phyloP scores from a whole-genome alignment of 306 rosid species.

The Quercus dentata region DNA sequence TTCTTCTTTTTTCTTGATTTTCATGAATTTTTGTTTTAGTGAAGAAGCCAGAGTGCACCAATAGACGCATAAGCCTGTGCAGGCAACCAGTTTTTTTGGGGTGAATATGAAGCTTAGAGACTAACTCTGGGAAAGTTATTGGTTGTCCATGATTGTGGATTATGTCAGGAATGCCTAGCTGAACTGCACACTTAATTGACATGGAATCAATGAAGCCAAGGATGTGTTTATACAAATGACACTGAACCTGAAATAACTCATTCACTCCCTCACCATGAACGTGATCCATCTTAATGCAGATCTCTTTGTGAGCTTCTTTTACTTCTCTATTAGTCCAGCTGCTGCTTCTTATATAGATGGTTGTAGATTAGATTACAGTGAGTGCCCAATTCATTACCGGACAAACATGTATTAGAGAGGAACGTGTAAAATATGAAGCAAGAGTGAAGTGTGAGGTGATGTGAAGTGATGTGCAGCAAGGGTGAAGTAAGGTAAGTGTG shows the following conservation, averaged over 20 bases:
- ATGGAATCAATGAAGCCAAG: slow-evolving; percentile 28
- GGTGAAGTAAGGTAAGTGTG: no score
- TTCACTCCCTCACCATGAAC: not conserved
- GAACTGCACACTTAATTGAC: slow-evolving; percentile 35
- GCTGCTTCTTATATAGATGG: not conserved
- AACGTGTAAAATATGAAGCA: no score
- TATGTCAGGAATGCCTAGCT: slow-evolving; percentile 21
- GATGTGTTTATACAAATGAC: slow-evolving; percentile 28
- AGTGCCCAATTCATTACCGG: no score
- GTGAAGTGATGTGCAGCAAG: no score
- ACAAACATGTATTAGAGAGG: no score
- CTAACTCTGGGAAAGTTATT: slow-evolving; percentile 35
- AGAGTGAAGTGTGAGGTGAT: no score
- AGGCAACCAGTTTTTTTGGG: no score
- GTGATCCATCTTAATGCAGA: not conserved
- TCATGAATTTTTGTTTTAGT: no score
- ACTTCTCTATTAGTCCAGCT: not conserved
- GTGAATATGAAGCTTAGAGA: slow-evolving; percentile 5
- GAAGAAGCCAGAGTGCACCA: no score
- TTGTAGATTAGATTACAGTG: not conserved
- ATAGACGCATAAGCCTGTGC: no score
- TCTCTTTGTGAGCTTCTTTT: not conserved
- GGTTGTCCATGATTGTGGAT: slow-evolving; percentile 40
- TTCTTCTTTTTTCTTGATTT: not conserved
- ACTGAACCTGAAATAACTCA: slow-evolving; percentile 19